Percentiles rank a stretch among this genome's conserved stretches.
Conservation (phyloP, 768 basidiomycete species). For the button mushroom (Agaricus bisporus) region DNA sequence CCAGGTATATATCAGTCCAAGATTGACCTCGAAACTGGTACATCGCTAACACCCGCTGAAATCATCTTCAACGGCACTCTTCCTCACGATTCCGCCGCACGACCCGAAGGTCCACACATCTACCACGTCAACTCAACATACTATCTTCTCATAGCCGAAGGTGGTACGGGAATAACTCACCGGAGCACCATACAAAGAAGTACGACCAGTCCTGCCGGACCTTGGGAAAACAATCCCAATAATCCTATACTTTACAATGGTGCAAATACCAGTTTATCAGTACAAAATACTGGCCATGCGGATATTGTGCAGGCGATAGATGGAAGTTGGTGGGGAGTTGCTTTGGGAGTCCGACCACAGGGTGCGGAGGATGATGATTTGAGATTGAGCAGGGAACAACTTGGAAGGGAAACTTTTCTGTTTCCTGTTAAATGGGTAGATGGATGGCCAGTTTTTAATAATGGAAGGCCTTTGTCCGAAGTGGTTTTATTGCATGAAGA, state of each 20-base stretch:
- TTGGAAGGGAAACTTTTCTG: slow-evolving; percentile 33
- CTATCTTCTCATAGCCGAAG: slow-evolving; percentile 37
- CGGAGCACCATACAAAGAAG: slow-evolving; percentile 32
- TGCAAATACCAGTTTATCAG: slow-evolving; percentile 24
- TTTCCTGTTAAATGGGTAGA: slow-evolving; percentile 33
- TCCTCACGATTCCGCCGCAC: slow-evolving; percentile 26
- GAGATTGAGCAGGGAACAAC: slow-evolving; percentile 1
- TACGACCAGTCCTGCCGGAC: slow-evolving; percentile 27
- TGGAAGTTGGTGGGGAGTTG: slow-evolving; percentile 35
- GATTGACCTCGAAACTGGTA: slow-evolving; percentile 30
- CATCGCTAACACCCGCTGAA: slow-evolving; percentile 28
- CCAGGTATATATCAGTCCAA: slow-evolving; percentile 35
- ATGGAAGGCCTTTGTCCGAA: slow-evolving; percentile 19
- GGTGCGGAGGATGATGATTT: slow-evolving; percentile 15
- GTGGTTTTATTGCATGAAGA: neutral
- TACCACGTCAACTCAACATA: slow-evolving; percentile 32
- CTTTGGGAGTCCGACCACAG: slow-evolving; percentile 33
- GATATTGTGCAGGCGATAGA: slow-evolving; percentile 29
- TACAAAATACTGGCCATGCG: slow-evolving; percentile 33
- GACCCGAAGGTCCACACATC: slow-evolving; percentile 36
- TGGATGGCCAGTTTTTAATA: slow-evolving; percentile 34
- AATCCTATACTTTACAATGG: slow-evolving; percentile 37
- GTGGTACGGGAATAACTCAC: slow-evolving; percentile 29
- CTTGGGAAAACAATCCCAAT: slow-evolving; percentile 33
- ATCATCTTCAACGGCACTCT: slow-evolving; percentile 32